Conservation (phyloP, 805 yeast species). For the Candida maesae region DNA sequence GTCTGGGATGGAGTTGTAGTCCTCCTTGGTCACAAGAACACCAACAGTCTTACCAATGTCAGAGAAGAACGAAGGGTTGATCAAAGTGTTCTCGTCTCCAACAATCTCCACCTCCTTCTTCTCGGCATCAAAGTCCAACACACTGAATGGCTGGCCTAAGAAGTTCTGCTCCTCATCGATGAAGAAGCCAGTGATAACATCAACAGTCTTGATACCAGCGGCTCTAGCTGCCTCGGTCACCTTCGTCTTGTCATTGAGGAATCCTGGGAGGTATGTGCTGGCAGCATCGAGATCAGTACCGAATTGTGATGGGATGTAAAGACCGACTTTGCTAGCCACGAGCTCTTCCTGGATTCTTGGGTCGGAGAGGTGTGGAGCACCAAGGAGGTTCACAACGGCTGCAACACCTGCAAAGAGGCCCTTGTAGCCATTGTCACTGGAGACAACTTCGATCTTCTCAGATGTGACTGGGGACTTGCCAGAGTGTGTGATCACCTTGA, state of each 20-base stretch:
- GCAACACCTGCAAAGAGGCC: constrained; percentile 45
- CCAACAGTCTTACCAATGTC: constrained; percentile 46
- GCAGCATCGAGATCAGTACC: constrained; percentile 42
- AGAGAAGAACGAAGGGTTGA: constrained; percentile 34
- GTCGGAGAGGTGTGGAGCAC: constrained; percentile 29
- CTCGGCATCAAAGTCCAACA: constrained; percentile 36
- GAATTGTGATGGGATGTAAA: constrained; percentile 59
- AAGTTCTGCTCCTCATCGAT: constrained; percentile 28
- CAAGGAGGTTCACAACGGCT: constrained; percentile 45
- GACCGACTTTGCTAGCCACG: constrained; percentile 39
- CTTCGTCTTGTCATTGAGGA: constrained; percentile 30
- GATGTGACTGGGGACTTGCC: constrained; percentile 20
- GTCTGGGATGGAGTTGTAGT: constrained; percentile 40
- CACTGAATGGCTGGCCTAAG: constrained; percentile 26
- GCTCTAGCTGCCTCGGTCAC: constrained; percentile 39
- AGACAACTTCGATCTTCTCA: constrained; percentile 19
- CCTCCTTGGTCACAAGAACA: constrained; percentile 33
- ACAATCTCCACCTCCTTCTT: constrained; percentile 33
- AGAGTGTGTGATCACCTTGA: constrained; percentile 42
- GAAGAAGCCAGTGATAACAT: constrained; percentile 38
- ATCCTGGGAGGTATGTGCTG: constrained; percentile 31
- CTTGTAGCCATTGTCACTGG: constrained; percentile 23
- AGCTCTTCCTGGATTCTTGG: constrained; percentile 39
- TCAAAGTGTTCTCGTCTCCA: constrained; percentile 37
- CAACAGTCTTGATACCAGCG: constrained; percentile 45